Percentiles rank a stretch among this genome's conserved stretches.
phyloP scores from a whole-genome alignment of 78 protist genomes.

The Mantamonas sphyraenae region DNA sequence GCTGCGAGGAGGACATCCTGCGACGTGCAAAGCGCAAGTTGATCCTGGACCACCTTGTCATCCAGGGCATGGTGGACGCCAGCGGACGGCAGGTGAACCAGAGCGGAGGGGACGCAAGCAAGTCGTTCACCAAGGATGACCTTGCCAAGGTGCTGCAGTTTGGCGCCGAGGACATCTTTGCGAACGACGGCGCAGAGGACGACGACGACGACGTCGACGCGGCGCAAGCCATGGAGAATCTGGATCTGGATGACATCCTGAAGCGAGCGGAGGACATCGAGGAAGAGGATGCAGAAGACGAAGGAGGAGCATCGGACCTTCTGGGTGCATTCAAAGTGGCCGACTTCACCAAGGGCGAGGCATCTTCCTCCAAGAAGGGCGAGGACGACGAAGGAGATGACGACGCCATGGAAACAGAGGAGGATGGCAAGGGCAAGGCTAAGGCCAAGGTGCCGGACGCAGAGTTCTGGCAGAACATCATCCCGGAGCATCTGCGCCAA shows the following conservation, averaged over 20 bases:
- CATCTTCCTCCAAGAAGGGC: too few relatives aligned
- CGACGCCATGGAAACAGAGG: too few relatives aligned
- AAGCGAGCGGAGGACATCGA: slow-evolving; percentile 26
- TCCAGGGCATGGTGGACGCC: slow-evolving; percentile 50
- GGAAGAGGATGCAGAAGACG: neutral
- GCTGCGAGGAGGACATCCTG: slow-evolving; percentile 56
- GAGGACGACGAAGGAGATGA: too few relatives aligned
- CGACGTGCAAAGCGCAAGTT: slow-evolving; percentile 66
- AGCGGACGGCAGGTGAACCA: neutral
- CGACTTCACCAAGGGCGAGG: too few relatives aligned
- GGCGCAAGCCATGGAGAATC: slow-evolving; percentile 11
- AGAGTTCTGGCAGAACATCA: too few relatives aligned
- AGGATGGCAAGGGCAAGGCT: too few relatives aligned
- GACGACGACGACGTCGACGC: slow-evolving; percentile 36
- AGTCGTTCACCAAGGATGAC: slow-evolving; percentile 51
- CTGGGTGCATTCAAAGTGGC: slow-evolving; percentile 9
- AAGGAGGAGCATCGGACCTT: slow-evolving; percentile 1
- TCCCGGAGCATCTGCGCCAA: too few relatives aligned
- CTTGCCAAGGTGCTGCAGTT: slow-evolving; percentile 47
- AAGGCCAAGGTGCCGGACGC: too few relatives aligned
- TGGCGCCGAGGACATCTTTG: slow-evolving; percentile 60
- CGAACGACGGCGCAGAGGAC: too few relatives aligned
- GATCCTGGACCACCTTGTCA: slow-evolving; percentile 64
- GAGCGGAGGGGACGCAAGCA: neutral
- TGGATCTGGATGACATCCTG: slow-evolving; percentile 64